Base-by-base conservation (phyloP, 2,329 filamentous ascomycete genomes). In the Fusarium nisikadoi region DNA sequence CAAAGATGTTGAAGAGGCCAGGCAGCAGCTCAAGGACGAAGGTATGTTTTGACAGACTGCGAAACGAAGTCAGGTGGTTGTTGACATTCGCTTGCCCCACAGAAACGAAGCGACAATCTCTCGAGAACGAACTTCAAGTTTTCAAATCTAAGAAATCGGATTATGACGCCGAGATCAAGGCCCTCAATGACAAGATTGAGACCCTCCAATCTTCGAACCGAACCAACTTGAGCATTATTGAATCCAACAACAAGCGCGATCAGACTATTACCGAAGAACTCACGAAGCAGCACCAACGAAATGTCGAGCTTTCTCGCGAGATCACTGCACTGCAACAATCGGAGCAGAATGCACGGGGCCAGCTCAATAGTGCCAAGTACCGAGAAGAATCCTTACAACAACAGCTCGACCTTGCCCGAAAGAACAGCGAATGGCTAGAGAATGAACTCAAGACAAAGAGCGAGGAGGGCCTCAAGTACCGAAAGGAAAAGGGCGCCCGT, bases 351-450 rank as follows among this genome's bases (percentile, higher is more conserved):
- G 91, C 94, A 29, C 93, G 95, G 79, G 93, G 93, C 31, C 89
- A 93, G 29, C 90, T 92, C 5, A 94, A 91, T 43, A 94, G 90
- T 65, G 91, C 94, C 70, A 97, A 94, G 77, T 98, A 97, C 85
- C 92, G 93, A 71, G 94, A 98, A 80, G 94, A 98, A 79, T 93
- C 91, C 35, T 85, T 98, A 17, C 91, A 96, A 81, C 95, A 98
- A 80, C 95, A 98, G 80, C 87, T 98, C 39, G 94, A 97, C 45
- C 86, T 97, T 62, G 90, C 95, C 23, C 94, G 94, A 80, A 93
- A 92, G 77, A 97, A 94, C 83, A 93, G 94, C 72, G 95, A 98
- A 76, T 99, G 94, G 93, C 92, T 96, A 62, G 94, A 98, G 78
- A 91, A 88, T 45, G 96, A 99, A 81, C 88, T 98, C 27, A 95